A percentile compares a stretch with the other conserved stretches of the same genome.
These are phyloP conservation scores for Ganoderma leucocontextum DNA, from an alignment of 1,284 basidiomycete genomes.

Conservation along the genomic window DNA sequence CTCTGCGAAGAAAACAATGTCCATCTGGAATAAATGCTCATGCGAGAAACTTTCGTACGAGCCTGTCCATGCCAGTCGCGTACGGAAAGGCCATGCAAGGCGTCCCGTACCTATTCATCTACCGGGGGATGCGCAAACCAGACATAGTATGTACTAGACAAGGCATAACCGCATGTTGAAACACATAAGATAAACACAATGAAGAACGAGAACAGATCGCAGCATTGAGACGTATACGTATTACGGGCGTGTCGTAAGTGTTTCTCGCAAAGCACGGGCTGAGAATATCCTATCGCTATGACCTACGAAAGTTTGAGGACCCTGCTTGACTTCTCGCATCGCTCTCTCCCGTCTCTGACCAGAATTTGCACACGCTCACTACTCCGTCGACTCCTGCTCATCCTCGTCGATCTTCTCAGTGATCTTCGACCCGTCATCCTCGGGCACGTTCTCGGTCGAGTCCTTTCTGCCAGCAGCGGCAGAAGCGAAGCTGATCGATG, in stretches of 20 bases:
- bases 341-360: background rate
- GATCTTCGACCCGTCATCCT: conserved; percentile 45
- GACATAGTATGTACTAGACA: conserved; percentile 23
- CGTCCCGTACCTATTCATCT: conserved; percentile 15
- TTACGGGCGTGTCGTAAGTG: conserved; percentile 1
- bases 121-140: conserved; percentile 7
- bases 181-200: conserved; percentile 36
- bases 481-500: conserved; percentile 75
- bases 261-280: background rate
- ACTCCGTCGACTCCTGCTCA: conserved; percentile 41
- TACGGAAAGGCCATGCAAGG: background rate
- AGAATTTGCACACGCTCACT: conserved; percentile 15
- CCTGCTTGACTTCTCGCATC: conserved; percentile 3
- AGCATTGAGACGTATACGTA: conserved; percentile 29
- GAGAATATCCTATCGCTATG: background rate
- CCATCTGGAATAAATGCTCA: no score
- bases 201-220: conserved; percentile 30
- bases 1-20: no score
- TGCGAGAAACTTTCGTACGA: no score
- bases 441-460: conserved; percentile 34
- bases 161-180: conserved; percentile 32
- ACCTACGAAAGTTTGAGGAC: background rate
- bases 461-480: conserved; percentile 49
- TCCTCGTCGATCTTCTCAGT: conserved; percentile 53
- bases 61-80: no score